Evolutionary conservation across 805 yeast species (phyloP), one percentile per base, ranked within the genome.

Genomic region (Pichia heedii): DNA sequence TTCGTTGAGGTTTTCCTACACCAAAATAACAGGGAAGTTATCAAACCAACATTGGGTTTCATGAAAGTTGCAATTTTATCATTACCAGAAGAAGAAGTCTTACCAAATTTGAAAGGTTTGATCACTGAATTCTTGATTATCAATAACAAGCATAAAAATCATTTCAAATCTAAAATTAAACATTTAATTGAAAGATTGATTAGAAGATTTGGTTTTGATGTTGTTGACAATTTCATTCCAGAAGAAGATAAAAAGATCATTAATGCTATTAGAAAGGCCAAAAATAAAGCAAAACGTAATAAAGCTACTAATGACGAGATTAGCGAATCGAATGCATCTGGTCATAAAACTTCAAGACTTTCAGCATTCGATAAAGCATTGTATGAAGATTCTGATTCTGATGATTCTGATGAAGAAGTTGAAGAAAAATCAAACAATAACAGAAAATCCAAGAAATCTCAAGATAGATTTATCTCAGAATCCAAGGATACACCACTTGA

Each of bases 71-170:
- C 90, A 52, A 81, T 86, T 12, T 70, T 89, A 49, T 76, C 87
- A 18, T 72, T 93, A 44, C 95, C 96, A 13, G 83, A 76, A 48
- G 95, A 84, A 20, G 57, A 80, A 52, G 78, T 93, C 43, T 74
- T 73, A 52, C 72, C 79, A 9, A 79, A 81, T 52, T 73, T 90
- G 54, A 71, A 71, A 29, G 79, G 75, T 11, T 65, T 93, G 41
- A 67, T 93, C 42, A 69, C 74, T 22, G 82, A 84, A 54, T 72
- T 93, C 55, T 70, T 93, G 75, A 78, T 79, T 48, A 89, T 97
- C 93, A 86, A 96, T 35, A 93, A 87, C 61, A 97, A 89, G 60
- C 97, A 90, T 64, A 86, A 87, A 57, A 94, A 95, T 39, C 96
- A 88, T 59, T 93, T 93, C 73, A 88, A 86, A 61, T 76, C 89